A percentile compares a stretch with the other conserved stretches of the same genome.
Evolutionary conservation across 768 basidiomycete genomes (phyloP).

Genomic region (Auricularia cornea): DNA sequence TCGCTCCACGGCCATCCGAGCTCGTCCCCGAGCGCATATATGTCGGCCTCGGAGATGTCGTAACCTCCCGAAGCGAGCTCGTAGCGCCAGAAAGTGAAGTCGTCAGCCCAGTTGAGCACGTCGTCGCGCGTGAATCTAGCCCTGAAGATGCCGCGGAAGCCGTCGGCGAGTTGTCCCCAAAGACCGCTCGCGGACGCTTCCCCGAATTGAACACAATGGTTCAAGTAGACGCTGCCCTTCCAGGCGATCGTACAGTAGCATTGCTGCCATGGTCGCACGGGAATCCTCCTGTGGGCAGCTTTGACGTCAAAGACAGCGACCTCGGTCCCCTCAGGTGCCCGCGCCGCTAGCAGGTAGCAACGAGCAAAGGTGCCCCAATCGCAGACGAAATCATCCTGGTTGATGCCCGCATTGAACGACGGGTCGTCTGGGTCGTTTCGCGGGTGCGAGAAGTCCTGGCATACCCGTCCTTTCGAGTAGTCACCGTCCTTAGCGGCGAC

Average conservation of each 20-base stretch:
- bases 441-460: conserved; percentile 29
- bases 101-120: conserved; percentile 31
- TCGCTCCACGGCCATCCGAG: conserved; percentile 31
- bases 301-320: conserved; percentile 29
- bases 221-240: too few species aligned
- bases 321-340: conserved; percentile 26
- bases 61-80: not conserved
- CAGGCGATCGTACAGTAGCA: conserved; percentile 17
- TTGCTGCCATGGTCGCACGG: conserved; percentile 23
- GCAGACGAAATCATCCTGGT: conserved; percentile 23
- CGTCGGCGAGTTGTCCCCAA: conserved; percentile 26
- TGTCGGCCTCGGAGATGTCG: not conserved
- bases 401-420: conserved; percentile 26
- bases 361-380: conserved; percentile 32
- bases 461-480: not conserved
- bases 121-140: conserved; percentile 7
- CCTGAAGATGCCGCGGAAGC: conserved; percentile 22
- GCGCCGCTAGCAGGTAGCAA: conserved; percentile 16
- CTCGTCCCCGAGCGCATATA: conserved; percentile 1
- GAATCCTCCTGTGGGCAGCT: conserved; percentile 20
- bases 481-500: conserved; percentile 14
- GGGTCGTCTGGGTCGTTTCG: conserved; percentile 11
- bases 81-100: conserved; percentile 23
- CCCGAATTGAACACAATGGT: conserved; percentile 25
- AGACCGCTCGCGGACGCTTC: conserved; percentile 21